Conservation (phyloP, 352 stramenopile species). For the Phytophthora aleatoria region DNA sequence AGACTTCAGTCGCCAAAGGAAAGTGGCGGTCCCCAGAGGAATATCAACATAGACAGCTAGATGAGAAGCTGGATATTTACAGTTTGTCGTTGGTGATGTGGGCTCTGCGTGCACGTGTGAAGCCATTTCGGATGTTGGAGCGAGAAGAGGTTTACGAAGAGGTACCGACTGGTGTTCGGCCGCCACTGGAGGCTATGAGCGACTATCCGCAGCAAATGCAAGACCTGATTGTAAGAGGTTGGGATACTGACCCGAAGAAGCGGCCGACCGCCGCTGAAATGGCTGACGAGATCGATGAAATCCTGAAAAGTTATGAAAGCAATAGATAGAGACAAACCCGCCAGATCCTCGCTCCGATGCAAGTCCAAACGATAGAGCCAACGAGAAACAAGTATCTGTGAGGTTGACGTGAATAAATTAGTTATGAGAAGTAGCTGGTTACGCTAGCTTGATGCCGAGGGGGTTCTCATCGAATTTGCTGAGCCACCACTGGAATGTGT, state of each 20-base stretch:
- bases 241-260: constrained; percentile 51
- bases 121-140: constrained; percentile 49
- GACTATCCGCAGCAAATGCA: constrained; percentile 73
- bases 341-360: too few relatives aligned
- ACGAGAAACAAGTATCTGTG: too few relatives aligned
- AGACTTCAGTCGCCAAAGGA: constrained; percentile 69
- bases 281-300: constrained; percentile 53
- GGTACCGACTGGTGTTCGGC: constrained; percentile 53
- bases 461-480: constrained; percentile 24
- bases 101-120: constrained; percentile 53
- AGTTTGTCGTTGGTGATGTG: constrained; percentile 75
- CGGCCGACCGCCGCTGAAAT: constrained; percentile 58
- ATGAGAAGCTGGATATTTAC: constrained; percentile 76
- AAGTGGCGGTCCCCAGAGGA: constrained; percentile 84
- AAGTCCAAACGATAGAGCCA: too few relatives aligned
- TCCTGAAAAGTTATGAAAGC: constrained; percentile 44
- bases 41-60: constrained; percentile 47
- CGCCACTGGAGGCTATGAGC: constrained; percentile 49
- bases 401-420: constrained; percentile 17
- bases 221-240: constrained; percentile 59
- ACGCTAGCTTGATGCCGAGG: constrained; percentile 1
- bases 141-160: constrained; percentile 60
- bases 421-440: constrained; percentile 6
- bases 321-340: constrained; percentile 8
- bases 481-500: constrained; percentile 27